These are phyloP conservation scores for Trichoderma pleuroti DNA, from an alignment of 2,329 filamentous ascomycete genomes.

Conservation along the genomic window DNA sequence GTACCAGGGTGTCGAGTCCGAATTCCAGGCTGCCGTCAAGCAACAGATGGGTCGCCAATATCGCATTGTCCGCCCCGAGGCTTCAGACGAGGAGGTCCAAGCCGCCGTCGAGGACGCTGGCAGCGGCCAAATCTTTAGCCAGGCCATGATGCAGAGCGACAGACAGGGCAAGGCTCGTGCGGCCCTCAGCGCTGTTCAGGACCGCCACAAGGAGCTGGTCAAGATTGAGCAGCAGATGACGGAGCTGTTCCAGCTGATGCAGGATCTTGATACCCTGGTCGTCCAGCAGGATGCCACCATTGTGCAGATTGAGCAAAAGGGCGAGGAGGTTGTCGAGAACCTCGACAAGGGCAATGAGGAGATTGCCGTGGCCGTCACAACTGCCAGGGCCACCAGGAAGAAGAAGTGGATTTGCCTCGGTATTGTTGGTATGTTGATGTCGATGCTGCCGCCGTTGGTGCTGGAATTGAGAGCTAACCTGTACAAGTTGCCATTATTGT, in stretches of 20 bases:
- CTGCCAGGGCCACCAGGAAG: conserved; percentile 73
- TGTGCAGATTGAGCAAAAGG: conserved; percentile 78
- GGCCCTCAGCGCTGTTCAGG: conserved; percentile 74
- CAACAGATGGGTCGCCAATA: conserved; percentile 88
- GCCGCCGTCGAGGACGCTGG: conserved; percentile 70
- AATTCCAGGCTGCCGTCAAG: conserved; percentile 75
- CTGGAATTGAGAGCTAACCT: conserved; percentile 26
- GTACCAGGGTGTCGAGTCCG: conserved; percentile 76
- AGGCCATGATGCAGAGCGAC: conserved; percentile 78
- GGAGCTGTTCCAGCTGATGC: conserved; percentile 82
- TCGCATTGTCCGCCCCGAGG: conserved; percentile 80
- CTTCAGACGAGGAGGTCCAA: conserved; percentile 71
- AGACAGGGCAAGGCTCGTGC: conserved; percentile 77
- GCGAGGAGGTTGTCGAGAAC: conserved; percentile 79
- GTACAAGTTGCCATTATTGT: conserved; percentile 51
- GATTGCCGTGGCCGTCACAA: conserved; percentile 76
- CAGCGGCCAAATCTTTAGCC: conserved; percentile 79
- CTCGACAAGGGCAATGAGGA: conserved; percentile 81
- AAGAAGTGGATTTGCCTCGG: conserved; percentile 98
- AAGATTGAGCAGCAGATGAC: conserved; percentile 91
- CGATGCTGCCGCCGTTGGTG: background rate
- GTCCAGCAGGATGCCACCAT: conserved; percentile 82
- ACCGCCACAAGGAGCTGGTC: conserved; percentile 80
- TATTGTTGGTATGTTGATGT: conserved; percentile 56
- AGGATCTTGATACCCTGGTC: conserved; percentile 82